phyloP scores from a whole-genome alignment of 176 grass and related monocot genomes.

The Panicum miliaceum region DNA sequence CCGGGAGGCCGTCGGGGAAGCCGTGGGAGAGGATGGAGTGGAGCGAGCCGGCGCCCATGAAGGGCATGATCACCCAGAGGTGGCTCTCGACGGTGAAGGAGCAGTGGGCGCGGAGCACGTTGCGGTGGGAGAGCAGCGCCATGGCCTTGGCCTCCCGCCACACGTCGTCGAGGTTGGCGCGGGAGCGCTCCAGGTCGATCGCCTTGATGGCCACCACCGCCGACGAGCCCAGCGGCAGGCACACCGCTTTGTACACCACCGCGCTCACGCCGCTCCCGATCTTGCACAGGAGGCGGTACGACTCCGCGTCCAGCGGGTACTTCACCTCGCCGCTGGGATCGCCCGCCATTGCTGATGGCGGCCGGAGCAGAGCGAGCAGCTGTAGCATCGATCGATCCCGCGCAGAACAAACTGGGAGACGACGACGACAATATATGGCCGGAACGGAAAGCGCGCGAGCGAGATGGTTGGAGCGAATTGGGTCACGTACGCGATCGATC shows the following conservation, averaged over 20 bases:
- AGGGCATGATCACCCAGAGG: constrained; percentile 95
- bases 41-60: constrained; percentile 87
- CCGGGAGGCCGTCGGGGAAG: constrained; percentile 69
- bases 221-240: constrained; percentile 58
- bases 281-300: constrained; percentile 67
- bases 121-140: constrained; percentile 74
- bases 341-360: constrained; percentile 46
- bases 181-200: constrained; percentile 76
- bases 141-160: constrained; percentile 91
- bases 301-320: constrained; percentile 69
- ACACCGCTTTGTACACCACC: constrained; percentile 87
- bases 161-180: constrained; percentile 81
- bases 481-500: background rate
- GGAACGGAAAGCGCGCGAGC: background rate
- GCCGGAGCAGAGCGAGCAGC: background rate
- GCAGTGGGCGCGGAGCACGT: constrained; percentile 92
- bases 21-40: constrained; percentile 76
- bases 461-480: background rate
- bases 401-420: background rate
- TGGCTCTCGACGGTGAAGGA: constrained; percentile 84
- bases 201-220: constrained; percentile 74
- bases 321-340: background rate
- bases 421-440: background rate
- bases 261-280: constrained; percentile 82
- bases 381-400: background rate